A percentile compares a stretch with the other conserved stretches of the same genome.
Conservation (phyloP, 2,329 filamentous ascomycete species). For the Aspergillus novoparasiticus region DNA sequence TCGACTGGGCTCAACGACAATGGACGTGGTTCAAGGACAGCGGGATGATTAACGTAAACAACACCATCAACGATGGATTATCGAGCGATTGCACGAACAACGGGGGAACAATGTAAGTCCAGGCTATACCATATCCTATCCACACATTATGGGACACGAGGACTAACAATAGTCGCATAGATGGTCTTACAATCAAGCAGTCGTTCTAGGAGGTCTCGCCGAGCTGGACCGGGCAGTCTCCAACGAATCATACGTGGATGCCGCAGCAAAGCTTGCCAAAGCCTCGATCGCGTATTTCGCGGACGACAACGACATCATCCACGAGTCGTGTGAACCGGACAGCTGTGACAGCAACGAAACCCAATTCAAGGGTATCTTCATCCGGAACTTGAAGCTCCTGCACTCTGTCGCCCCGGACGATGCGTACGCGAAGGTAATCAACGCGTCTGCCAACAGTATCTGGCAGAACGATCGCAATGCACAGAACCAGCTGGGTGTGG, state of each 20-base stretch:
- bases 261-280: conserved; percentile 54
- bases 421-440: conserved; percentile 58
- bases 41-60: conserved; percentile 51
- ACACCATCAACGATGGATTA: conserved; percentile 59
- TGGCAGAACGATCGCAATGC: conserved; percentile 62
- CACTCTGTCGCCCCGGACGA: conserved; percentile 54
- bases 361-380: conserved; percentile 74
- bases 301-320: conserved; percentile 52
- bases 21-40: conserved; percentile 55
- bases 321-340: conserved; percentile 56
- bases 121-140: background rate
- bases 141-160: background rate
- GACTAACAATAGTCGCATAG: conserved; percentile 17
- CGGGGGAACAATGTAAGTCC: conserved; percentile 33
- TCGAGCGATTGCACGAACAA: conserved; percentile 55
- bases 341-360: conserved; percentile 54
- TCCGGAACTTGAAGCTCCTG: conserved; percentile 64
- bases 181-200: conserved; percentile 64
- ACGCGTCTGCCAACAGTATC: conserved; percentile 65
- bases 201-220: conserved; percentile 60
- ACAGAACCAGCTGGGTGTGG: conserved; percentile 58
- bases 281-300: conserved; percentile 54
- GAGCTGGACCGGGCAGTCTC: conserved; percentile 52
- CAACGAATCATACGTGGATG: conserved; percentile 45
- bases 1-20: conserved; percentile 50